These are phyloP conservation scores for Nicotiana benthamiana DNA, from an alignment of 257 asterid species.

Conservation along the genomic window DNA sequence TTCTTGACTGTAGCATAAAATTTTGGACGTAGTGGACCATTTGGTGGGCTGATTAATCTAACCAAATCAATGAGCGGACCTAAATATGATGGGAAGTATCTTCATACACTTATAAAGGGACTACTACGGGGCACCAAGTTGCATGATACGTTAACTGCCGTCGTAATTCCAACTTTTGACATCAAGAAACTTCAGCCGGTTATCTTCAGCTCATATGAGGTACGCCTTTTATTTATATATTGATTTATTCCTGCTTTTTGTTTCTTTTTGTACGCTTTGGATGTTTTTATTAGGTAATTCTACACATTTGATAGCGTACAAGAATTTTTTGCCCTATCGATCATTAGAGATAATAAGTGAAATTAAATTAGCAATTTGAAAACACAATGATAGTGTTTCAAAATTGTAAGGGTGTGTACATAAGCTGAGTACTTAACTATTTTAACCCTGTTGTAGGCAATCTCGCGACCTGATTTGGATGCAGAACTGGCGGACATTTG, in stretches of 20 bases:
- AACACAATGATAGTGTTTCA: neutral
- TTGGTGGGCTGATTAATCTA: constrained; percentile 13
- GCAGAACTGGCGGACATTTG: constrained; percentile 51
- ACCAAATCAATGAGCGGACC: constrained; percentile 31
- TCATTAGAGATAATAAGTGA: neutral
- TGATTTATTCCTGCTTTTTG: neutral
- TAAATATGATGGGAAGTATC: constrained; percentile 37
- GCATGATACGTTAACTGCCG: constrained; percentile 38
- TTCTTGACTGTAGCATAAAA: neutral
- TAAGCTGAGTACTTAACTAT: neutral
- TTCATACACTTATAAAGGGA: constrained; percentile 12
- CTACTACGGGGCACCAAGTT: constrained; percentile 25
- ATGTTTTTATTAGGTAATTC: too few species aligned
- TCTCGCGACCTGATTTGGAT: constrained; percentile 21
- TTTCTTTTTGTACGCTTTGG: too few species aligned
- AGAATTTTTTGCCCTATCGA: too few species aligned
- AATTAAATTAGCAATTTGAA: neutral
- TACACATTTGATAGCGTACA: too few species aligned
- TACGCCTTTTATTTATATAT: neutral
- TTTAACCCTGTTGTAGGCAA: neutral
- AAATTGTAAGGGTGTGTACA: neutral
- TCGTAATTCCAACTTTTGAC: constrained; percentile 39
- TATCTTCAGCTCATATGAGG: constrained; percentile 38
- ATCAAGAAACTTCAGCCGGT: constrained; percentile 44
- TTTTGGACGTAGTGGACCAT: constrained; percentile 20